Evolutionary conservation across 2,329 filamentous ascomycete species (phyloP), one percentile per base, ranked within the genome.

Genomic region (Herpotrichia juniperi): DNA sequence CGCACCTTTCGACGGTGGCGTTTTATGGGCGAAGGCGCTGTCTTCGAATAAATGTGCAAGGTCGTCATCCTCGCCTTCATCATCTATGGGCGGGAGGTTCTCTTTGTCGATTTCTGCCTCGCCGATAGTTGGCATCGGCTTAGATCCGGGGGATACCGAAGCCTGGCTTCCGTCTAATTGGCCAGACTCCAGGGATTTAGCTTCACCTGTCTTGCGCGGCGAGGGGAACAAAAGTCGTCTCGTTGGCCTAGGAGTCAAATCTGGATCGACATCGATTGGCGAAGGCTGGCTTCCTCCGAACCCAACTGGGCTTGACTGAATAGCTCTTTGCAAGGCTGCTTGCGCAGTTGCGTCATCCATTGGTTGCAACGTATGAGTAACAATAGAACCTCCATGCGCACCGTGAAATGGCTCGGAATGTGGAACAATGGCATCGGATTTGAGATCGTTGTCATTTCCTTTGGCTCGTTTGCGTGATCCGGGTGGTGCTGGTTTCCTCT

Each of bases 191-290:
- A 90, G 78, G 19, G 83, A 81, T 66, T 86, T 90, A 1, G 81
- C 75, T 40, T 84, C 79, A 30, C 82, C 83, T 25, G 85, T 83
- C 58, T 88, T 88, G 37, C 86, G 81, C 2, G 90, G 90, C 0
- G 89, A 92, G 1, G 90, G 88, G 64, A 94, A 94, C 1, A 94
- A 79, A 2, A 93, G 74, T 51, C 91, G 81, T 54, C 88, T 82
- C 0, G 88, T 92, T 19, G 83, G 81, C 63, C 79, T 84, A 2
- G 84, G 83, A 3, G 83, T 85, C 12, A 83, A 66, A 45, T 79
- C 77, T 24, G 64, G 58, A 44, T 78, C 78, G 30, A 81, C 68
- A 54, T 84, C 78, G 53, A 82, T 77, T 2, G 79, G 77, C 16
- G 77, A 73, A 45, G 75, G 70, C 44, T 77, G 78, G 42, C 69